Conservation (phyloP, 139 green algal species). For the Tetradesmus lagerheimii region DNA sequence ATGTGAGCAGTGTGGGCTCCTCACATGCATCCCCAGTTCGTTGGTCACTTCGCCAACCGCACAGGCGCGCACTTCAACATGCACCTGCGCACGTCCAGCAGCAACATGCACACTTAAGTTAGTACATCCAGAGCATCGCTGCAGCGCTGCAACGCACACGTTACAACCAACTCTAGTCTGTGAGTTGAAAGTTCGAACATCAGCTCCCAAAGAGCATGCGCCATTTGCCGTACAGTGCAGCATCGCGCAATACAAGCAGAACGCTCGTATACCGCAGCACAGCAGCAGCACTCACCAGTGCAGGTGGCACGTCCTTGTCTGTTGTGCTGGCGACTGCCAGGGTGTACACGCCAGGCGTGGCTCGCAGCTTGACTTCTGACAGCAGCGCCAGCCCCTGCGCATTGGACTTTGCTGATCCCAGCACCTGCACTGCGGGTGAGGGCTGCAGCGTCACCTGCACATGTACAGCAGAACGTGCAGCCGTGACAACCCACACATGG, state of each 20-base stretch:
- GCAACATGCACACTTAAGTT: background rate
- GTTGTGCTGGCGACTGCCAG: background rate
- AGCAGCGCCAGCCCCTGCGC: background rate
- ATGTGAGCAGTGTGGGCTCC: background rate
- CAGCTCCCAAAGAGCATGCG: too few species aligned
- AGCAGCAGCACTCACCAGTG: background rate
- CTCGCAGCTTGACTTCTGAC: constrained; percentile 19
- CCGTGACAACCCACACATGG: too few species aligned
- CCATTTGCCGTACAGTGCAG: too few species aligned
- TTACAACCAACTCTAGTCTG: too few species aligned
- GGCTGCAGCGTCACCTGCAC: constrained; percentile 1
- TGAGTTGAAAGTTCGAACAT: too few species aligned
- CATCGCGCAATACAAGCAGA: too few species aligned
- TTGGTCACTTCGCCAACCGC: constrained; percentile 18
- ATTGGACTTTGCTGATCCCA: background rate
- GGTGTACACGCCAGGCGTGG: constrained; percentile 14
- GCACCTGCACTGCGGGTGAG: constrained; percentile 1
- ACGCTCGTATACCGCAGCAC: too few species aligned
- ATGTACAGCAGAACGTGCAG: background rate
- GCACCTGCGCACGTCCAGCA: background rate
- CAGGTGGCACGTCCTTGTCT: background rate
- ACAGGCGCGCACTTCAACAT: constrained; percentile 5
- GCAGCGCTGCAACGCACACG: background rate
- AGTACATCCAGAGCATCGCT: background rate
- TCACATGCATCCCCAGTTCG: constrained; percentile 22